Percentiles rank a stretch among this genome's conserved stretches.
phyloP scores from a whole-genome alignment of 805 yeast species.

The Ogataea philodendri region DNA sequence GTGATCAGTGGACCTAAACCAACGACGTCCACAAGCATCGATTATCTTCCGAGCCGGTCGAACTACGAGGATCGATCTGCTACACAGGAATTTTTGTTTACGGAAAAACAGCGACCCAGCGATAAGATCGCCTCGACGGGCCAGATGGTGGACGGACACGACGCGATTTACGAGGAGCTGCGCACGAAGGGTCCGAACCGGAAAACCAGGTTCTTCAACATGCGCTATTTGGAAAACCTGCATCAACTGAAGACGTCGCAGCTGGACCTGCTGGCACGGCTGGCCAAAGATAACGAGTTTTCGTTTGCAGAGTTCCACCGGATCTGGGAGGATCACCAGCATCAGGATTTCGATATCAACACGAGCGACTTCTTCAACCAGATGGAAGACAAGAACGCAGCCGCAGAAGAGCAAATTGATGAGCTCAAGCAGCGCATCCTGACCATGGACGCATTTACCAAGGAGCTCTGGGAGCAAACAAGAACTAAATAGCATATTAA shows the following conservation, averaged over 20 bases:
- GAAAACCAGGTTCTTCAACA: conserved; percentile 51
- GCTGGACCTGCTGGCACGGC: conserved; percentile 40
- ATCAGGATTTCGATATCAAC: conserved; percentile 23
- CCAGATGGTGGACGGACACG: conserved; percentile 67
- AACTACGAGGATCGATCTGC: conserved; percentile 6
- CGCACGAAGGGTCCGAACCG: conserved; percentile 70
- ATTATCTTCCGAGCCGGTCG: conserved; percentile 20
- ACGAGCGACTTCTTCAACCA: conserved; percentile 49
- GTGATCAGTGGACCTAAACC: conserved; percentile 4
- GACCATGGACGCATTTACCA: conserved; percentile 43
- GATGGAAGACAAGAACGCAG: conserved; percentile 48
- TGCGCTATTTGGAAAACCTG: conserved; percentile 49
- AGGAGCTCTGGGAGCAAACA: conserved; percentile 41
- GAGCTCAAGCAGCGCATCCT: conserved; percentile 52
- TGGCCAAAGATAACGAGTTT: conserved; percentile 34
- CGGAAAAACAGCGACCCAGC: conserved; percentile 30
- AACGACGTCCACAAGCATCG: conserved; percentile 17
- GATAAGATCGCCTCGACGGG: conserved; percentile 54
- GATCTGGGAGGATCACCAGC: conserved; percentile 25
- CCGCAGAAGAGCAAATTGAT: conserved; percentile 47
- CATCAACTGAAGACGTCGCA: conserved; percentile 58
- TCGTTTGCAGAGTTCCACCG: conserved; percentile 32
- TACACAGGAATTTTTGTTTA: conserved; percentile 13
- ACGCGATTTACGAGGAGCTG: conserved; percentile 79
- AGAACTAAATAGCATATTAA: not conserved